phyloP scores from a whole-genome alignment of 164 flowering plant species.

The Protea cynaroides region DNA sequence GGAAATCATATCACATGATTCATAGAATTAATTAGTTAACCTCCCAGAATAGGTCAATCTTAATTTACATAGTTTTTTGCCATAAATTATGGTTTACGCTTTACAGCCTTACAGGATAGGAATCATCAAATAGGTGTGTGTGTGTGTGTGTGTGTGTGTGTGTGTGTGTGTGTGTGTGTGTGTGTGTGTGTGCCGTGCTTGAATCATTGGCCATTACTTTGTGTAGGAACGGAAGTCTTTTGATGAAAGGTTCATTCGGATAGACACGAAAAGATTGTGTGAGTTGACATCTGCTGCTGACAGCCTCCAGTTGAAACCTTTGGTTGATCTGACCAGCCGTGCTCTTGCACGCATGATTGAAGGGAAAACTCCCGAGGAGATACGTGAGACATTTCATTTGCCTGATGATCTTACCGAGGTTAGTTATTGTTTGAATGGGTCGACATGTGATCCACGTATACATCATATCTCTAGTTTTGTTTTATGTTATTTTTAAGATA shows the following conservation, averaged over 20 bases:
- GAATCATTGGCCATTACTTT: constrained; percentile 6
- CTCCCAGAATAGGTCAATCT: not conserved
- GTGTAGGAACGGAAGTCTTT: constrained; percentile 74
- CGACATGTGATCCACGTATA: not conserved
- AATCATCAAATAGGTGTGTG: not conserved
- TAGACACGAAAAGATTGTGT: constrained; percentile 72
- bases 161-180: too few species aligned
- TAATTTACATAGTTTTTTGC: not conserved
- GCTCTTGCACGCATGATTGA: constrained; percentile 70
- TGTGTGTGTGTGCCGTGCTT: not conserved
- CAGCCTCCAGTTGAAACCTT: constrained; percentile 80
- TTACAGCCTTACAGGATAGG: not conserved
- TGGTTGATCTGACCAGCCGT: constrained; percentile 85
- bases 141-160: too few species aligned
- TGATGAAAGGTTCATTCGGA: constrained; percentile 78
- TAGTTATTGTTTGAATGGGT: constrained; percentile 18
- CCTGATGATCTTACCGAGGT: constrained; percentile 99
- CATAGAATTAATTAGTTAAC: not conserved
- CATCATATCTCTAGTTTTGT: not conserved
- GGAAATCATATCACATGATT: not conserved
- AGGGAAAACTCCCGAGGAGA: constrained; percentile 63
- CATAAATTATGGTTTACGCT: not conserved
- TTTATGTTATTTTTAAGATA: constrained; percentile 6
- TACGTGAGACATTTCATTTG: constrained; percentile 71
- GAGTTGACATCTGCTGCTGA: constrained; percentile 93